These are phyloP conservation scores for Gliomastix tumulicola DNA, from an alignment of 2,329 filamentous ascomycete genomes.

Conservation along the genomic window DNA sequence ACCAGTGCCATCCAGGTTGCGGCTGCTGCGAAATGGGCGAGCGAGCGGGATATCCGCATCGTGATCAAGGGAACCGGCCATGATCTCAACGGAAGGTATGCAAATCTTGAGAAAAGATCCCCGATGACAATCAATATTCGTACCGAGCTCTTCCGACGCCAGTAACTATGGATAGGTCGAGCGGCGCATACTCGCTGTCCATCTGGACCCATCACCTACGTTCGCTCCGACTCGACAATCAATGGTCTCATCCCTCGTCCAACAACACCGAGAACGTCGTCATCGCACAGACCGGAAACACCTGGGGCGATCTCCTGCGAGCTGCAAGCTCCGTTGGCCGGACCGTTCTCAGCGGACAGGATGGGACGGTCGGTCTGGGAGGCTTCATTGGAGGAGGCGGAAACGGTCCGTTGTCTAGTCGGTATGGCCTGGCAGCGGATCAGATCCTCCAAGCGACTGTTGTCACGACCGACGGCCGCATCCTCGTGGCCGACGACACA, in stretches of 20 bases:
- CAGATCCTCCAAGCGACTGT: constrained; percentile 16
- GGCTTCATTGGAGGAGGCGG: constrained; percentile 20
- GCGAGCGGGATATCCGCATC: neutral
- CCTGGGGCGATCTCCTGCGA: constrained; percentile 35
- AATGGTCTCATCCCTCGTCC: constrained; percentile 19
- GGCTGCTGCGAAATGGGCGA: neutral
- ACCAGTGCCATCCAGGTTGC: neutral
- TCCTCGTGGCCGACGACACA: constrained; percentile 6
- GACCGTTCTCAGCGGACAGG: constrained; percentile 47
- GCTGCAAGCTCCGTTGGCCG: constrained; percentile 36
- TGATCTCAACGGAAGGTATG: constrained; percentile 1
- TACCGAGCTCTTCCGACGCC: too few species aligned
- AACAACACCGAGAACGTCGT: constrained; percentile 39
- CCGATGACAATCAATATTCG: too few species aligned
- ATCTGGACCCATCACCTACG: constrained; percentile 11
- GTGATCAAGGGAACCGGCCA: constrained; percentile 3
- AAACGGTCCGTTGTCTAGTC: constrained; percentile 13
- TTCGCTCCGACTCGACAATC: neutral
- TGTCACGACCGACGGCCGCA: constrained; percentile 12
- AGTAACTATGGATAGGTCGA: constrained; percentile 5
- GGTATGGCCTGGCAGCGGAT: constrained; percentile 15
- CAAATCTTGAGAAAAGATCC: too few species aligned
- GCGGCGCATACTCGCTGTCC: constrained; percentile 10
- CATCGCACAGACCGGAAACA: constrained; percentile 45
- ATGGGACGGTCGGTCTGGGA: constrained; percentile 30